Conservation (phyloP, 140 eudicot species). For the Artemisia princeps region DNA sequence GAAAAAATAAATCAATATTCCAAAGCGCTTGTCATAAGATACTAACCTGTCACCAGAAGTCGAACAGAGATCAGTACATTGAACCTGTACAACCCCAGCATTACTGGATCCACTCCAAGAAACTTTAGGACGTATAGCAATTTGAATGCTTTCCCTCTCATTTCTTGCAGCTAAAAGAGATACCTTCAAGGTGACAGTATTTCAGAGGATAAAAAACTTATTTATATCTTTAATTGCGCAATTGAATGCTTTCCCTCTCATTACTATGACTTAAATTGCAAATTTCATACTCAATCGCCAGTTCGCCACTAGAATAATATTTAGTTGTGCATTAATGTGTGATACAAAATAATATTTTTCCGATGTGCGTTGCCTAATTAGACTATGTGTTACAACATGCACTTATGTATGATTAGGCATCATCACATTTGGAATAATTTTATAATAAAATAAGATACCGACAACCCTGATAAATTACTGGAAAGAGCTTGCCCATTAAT, state of each 20-base stretch:
- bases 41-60: slow-evolving; percentile 76
- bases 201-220: slow-evolving; percentile 13
- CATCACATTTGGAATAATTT: not conserved
- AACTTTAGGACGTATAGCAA: slow-evolving; percentile 94
- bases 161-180: slow-evolving; percentile 93
- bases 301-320: too few species aligned
- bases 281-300: too few species aligned
- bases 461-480: too few species aligned
- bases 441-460: too few species aligned
- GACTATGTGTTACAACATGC: too few species aligned
- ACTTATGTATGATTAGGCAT: not conserved
- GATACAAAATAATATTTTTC: too few species aligned
- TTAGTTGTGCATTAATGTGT: too few species aligned
- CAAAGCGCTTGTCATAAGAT: slow-evolving; percentile 10
- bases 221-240: not conserved
- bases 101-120: slow-evolving; percentile 64
- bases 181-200: slow-evolving; percentile 39
- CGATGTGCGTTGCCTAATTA: too few species aligned
- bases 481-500: too few species aligned
- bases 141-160: slow-evolving; percentile 91
- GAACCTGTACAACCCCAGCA: slow-evolving; percentile 79
- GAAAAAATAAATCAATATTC: not conserved
- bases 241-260: too few species aligned
- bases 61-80: slow-evolving; percentile 74
- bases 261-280: too few species aligned